These are phyloP conservation scores for Prunus mira DNA, from an alignment of 306 rosid genomes.

Conservation along the genomic window DNA sequence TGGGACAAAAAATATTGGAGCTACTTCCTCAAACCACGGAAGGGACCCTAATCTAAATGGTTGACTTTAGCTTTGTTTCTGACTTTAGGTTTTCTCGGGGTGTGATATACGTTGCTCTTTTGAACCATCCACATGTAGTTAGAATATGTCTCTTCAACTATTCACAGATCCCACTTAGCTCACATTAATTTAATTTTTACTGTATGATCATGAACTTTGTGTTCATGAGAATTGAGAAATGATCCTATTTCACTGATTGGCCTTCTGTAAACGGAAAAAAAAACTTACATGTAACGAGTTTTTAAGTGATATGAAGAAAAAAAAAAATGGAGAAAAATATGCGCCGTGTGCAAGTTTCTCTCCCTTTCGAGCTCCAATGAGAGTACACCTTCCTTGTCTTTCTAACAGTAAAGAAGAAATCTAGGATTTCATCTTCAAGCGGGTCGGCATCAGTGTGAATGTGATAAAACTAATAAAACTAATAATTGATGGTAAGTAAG, in stretches of 20 bases:
- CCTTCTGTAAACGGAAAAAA: no score
- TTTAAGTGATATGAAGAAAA: no score
- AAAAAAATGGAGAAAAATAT: no score
- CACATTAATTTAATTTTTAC: background rate
- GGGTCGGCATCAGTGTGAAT: background rate
- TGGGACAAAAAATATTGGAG: background rate
- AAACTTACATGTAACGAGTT: no score
- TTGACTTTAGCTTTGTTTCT: constrained; percentile 1
- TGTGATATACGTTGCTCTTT: background rate
- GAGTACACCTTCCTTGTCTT: no score
- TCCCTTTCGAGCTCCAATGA: no score
- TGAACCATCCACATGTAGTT: background rate
- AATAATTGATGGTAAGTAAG: constrained; percentile 12
- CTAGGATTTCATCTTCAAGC: constrained; percentile 2
- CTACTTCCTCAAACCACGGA: background rate
- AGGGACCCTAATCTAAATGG: background rate
- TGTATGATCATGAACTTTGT: background rate
- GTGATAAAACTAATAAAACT: background rate
- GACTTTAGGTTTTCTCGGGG: background rate
- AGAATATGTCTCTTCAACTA: background rate
- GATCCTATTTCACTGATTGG: background rate
- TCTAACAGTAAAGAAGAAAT: background rate
- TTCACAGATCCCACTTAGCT: background rate
- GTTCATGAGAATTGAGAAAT: background rate
- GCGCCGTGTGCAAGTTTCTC: no score